A percentile compares a stretch with the other conserved stretches of the same genome.
Evolutionary conservation across 345 rosid species (phyloP).

Genomic region (Eucalyptus sp.): DNA sequence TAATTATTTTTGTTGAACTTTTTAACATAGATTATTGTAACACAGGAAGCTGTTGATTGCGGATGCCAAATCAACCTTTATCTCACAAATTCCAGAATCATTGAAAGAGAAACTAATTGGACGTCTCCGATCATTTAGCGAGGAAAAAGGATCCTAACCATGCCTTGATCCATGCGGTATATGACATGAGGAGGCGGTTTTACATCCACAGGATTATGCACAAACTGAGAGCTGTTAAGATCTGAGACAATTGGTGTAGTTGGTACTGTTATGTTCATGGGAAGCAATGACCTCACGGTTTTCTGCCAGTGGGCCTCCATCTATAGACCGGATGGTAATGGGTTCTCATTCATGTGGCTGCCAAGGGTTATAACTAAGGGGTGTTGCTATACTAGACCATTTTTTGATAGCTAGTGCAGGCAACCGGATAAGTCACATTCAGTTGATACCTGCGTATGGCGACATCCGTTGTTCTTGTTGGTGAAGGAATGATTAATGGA

Average conservation of each 20-base stretch:
- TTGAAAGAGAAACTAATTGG: slow-evolving; percentile 61
- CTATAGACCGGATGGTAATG: neutral
- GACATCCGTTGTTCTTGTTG: neutral
- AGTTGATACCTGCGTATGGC: neutral
- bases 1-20: neutral
- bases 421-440: neutral
- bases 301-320: neutral
- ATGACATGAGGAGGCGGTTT: neutral
- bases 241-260: neutral
- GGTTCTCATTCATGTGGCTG: neutral
- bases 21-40: neutral
- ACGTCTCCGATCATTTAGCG: slow-evolving; percentile 32
- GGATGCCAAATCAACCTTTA: slow-evolving; percentile 47
- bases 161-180: neutral
- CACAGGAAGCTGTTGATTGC: slow-evolving; percentile 61
- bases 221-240: neutral
- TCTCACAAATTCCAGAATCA: slow-evolving; percentile 53
- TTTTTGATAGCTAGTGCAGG: neutral
- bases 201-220: neutral
- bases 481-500: neutral
- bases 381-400: neutral
- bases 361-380: neutral
- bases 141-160: slow-evolving; percentile 6
- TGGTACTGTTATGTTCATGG: neutral
- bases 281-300: neutral